phyloP scores from a whole-genome alignment of 2,329 filamentous ascomycete genomes.

The Epichloe bromicola region DNA sequence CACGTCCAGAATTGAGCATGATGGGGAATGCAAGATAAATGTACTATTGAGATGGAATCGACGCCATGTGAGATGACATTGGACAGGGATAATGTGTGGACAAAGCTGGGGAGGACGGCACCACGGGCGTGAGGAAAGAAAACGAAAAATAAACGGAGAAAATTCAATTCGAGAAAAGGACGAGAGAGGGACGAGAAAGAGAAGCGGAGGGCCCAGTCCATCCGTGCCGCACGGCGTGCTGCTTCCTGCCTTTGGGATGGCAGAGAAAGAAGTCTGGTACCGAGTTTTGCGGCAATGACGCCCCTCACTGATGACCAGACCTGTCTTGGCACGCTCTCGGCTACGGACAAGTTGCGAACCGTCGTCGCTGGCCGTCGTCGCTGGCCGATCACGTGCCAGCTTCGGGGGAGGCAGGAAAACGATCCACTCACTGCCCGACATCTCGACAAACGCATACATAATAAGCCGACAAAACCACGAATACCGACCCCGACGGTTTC shows the following conservation, averaged over 20 bases:
- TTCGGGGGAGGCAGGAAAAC: conserved; percentile 6
- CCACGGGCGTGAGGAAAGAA: background rate
- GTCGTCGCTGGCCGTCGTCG: background rate
- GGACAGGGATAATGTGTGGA: background rate
- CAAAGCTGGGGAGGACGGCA: background rate
- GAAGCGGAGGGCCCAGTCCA: background rate
- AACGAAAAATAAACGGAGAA: background rate
- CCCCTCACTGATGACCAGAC: background rate
- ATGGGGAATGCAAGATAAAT: background rate
- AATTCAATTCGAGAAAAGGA: background rate
- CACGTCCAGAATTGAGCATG: conserved; percentile 18
- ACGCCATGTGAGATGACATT: background rate
- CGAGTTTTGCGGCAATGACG: conserved; percentile 4
- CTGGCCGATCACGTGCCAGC: conserved; percentile 6
- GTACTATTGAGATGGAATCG: background rate
- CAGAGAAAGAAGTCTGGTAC: background rate
- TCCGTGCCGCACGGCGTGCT: background rate
- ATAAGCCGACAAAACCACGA: conserved; percentile 10
- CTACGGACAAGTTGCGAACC: too few species aligned
- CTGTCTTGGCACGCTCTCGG: background rate
- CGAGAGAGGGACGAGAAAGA: background rate
- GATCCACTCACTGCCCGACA: conserved; percentile 2
- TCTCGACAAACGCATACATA: conserved; percentile 2
- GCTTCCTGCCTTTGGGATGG: background rate
- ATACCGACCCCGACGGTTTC: conserved; percentile 12